A percentile compares a stretch with the other conserved stretches of the same genome.
Conservation (phyloP, 441 rosid genomes). For the Geranium incanum region DNA sequence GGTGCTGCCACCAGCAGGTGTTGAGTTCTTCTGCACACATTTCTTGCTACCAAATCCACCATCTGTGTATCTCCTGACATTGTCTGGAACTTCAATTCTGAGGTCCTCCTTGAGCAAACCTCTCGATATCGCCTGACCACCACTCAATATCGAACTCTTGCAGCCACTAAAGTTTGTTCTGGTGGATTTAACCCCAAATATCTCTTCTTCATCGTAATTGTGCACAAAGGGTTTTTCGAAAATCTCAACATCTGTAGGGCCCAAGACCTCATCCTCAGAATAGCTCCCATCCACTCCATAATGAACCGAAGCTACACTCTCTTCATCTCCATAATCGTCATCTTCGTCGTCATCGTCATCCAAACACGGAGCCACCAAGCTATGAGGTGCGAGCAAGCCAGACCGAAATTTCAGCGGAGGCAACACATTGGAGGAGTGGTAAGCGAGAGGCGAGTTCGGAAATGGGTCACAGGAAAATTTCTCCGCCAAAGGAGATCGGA, state of each 20-base stretch:
- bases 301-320: constrained; percentile 61
- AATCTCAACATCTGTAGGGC: constrained; percentile 17
- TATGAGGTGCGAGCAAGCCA: constrained; percentile 41
- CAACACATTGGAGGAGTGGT: constrained; percentile 39
- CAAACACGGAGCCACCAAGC: constrained; percentile 29
- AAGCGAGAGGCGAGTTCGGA: constrained; percentile 51
- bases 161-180: constrained; percentile 26
- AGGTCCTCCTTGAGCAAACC: constrained; percentile 55
- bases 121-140: constrained; percentile 22
- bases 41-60: constrained; percentile 36
- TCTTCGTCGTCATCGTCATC: constrained; percentile 23
- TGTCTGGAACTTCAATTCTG: constrained; percentile 56
- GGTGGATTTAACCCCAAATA: constrained; percentile 26
- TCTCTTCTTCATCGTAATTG: constrained; percentile 31
- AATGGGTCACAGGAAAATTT: constrained; percentile 32
- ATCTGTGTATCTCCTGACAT: constrained; percentile 50
- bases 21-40: constrained; percentile 22
- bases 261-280: constrained; percentile 29
- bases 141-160: not conserved
- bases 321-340: constrained; percentile 25
- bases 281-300: constrained; percentile 30
- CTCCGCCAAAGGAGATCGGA: constrained; percentile 66
- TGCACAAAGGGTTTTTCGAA: constrained; percentile 25
- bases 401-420: constrained; percentile 59
- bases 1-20: constrained; percentile 33